Evolutionary conservation across 2,329 filamentous ascomycete species (phyloP).

Genomic region (Fusarium sambucinum): DNA sequence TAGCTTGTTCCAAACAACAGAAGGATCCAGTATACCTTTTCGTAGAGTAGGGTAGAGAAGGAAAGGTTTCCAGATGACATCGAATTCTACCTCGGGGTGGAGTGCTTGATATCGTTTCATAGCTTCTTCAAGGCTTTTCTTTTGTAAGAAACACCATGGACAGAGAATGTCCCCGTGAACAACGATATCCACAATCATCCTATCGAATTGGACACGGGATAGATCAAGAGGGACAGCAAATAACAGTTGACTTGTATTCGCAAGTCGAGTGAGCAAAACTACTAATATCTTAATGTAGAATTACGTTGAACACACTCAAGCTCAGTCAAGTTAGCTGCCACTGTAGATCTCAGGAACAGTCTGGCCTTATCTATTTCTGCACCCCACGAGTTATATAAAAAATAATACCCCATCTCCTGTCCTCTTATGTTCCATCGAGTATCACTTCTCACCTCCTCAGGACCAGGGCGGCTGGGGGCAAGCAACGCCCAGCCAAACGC

Average conservation of each 20-base stretch:
- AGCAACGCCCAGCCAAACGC: constrained; percentile 6
- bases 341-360: constrained; percentile 8
- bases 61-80: constrained; percentile 62
- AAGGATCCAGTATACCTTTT: constrained; percentile 35
- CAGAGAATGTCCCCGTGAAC: constrained; percentile 64
- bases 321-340: constrained; percentile 4
- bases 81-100: constrained; percentile 60
- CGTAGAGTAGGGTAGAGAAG: constrained; percentile 57
- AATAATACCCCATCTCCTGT: background rate
- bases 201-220: background rate
- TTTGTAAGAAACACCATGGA: constrained; percentile 65
- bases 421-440: background rate
- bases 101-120: constrained; percentile 56
- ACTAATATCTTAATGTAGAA: background rate
- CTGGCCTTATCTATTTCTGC: background rate
- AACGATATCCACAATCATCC: constrained; percentile 54
- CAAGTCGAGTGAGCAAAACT: background rate
- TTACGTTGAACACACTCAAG: constrained; percentile 1
- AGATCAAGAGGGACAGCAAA: background rate
- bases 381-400: constrained; percentile 20
- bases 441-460: constrained; percentile 3
- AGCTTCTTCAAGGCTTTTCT: constrained; percentile 60
- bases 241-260: background rate
- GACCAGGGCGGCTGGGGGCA: constrained; percentile 23
- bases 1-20: background rate